Evolutionary conservation across 2,329 filamentous ascomycete genomes (phyloP).

Genomic region (Penicillium digitatum): DNA sequence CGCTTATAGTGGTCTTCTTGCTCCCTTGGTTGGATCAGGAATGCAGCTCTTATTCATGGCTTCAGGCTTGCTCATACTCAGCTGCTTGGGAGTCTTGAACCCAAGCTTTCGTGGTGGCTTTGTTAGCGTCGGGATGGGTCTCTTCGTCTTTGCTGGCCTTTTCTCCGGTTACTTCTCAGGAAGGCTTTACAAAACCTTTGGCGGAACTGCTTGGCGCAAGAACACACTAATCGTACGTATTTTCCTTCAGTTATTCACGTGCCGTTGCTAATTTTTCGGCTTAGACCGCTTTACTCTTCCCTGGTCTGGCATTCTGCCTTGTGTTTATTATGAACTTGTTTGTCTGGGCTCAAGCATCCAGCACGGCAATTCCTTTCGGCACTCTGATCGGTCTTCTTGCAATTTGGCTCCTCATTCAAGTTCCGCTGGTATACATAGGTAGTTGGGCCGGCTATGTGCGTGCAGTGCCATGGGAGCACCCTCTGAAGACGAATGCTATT

Average conservation of each 20-base stretch:
- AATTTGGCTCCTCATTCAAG: constrained; percentile 80
- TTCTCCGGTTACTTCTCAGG: constrained; percentile 88
- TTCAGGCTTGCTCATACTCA: constrained; percentile 65
- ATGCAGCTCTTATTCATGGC: constrained; percentile 84
- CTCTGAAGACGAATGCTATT: constrained; percentile 69
- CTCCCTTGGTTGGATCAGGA: constrained; percentile 77
- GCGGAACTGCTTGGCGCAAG: constrained; percentile 67
- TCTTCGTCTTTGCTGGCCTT: constrained; percentile 77
- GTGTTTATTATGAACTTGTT: constrained; percentile 82
- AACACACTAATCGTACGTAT: constrained; percentile 63
- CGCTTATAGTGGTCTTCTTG: constrained; percentile 65
- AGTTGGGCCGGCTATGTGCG: constrained; percentile 71
- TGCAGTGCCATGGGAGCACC: constrained; percentile 70
- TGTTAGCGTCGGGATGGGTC: constrained; percentile 73
- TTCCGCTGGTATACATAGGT: constrained; percentile 77
- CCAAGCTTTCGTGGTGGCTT: constrained; percentile 88
- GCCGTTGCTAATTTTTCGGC: constrained; percentile 14
- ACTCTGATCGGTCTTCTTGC: constrained; percentile 68
- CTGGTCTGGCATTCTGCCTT: constrained; percentile 69
- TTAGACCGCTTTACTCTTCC: constrained; percentile 70
- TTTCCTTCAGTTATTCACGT: not conserved
- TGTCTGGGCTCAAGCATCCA: constrained; percentile 85
- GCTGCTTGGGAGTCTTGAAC: constrained; percentile 73
- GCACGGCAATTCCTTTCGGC: constrained; percentile 78
- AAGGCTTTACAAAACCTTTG: constrained; percentile 77